A percentile compares a stretch with the other conserved stretches of the same genome.
Evolutionary conservation across 179 eudicot species (phyloP).

Genomic region (Beta lomatogona): DNA sequence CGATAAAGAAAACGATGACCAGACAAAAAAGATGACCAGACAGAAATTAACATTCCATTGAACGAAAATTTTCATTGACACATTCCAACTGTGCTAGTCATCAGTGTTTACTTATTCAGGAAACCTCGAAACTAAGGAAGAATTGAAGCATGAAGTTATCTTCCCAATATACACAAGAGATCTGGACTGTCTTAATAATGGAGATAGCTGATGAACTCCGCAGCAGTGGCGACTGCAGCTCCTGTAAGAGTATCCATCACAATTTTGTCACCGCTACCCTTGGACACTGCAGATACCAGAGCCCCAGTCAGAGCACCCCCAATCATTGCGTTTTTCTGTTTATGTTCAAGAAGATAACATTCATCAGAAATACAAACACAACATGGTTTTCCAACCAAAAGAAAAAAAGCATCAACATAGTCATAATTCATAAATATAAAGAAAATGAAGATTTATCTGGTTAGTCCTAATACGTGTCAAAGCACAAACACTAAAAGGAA

Average conservation of each 20-base stretch:
- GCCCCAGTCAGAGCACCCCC: slow-evolving; percentile 89
- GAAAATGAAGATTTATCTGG: neutral
- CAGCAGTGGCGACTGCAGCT: slow-evolving; percentile 90
- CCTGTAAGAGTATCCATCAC: slow-evolving; percentile 75
- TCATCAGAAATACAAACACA: neutral
- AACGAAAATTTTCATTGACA: neutral
- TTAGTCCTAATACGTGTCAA: neutral
- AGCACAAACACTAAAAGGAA: neutral
- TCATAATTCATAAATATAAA: neutral
- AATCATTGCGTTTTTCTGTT: slow-evolving; percentile 78
- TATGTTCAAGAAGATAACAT: neutral
- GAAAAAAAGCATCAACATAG: neutral
- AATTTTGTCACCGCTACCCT: slow-evolving; percentile 58
- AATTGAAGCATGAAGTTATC: neutral
- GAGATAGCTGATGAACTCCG: slow-evolving; percentile 60
- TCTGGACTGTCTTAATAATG: slow-evolving; percentile 27
- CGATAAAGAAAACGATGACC: neutral
- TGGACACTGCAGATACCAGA: slow-evolving; percentile 56
- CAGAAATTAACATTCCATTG: neutral
- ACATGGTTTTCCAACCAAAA: neutral
- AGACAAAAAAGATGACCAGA: neutral
- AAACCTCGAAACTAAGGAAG: slow-evolving; percentile 18
- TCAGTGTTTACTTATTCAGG: neutral
- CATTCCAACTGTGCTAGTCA: neutral
- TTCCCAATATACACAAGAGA: slow-evolving; percentile 20